A percentile compares a stretch with the other conserved stretches of the same genome.
phyloP scores from a whole-genome alignment of 345 rosid species.

The Linum tenue region DNA sequence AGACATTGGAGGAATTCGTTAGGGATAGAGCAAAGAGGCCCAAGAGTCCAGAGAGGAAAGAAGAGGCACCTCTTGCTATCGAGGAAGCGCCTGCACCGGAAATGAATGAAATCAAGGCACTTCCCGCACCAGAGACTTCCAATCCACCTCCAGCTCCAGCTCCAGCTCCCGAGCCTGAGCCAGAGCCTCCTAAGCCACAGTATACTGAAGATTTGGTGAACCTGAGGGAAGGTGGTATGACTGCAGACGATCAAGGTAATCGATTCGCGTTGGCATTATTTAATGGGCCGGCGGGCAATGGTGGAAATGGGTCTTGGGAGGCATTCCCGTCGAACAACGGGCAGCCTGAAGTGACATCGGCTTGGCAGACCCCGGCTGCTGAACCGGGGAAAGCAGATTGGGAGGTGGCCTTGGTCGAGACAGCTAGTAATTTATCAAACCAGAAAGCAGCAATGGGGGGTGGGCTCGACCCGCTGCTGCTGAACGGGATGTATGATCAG shows the following conservation, averaged over 20 bases:
- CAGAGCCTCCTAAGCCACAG: conserved; percentile 31
- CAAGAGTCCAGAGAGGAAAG: conserved; percentile 64
- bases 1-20: conserved; percentile 72
- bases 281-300: conserved; percentile 38
- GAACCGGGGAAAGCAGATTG: conserved; percentile 77
- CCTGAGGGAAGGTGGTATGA: conserved; percentile 56
- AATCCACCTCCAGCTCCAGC: conserved; percentile 42
- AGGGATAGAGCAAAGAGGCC: conserved; percentile 66
- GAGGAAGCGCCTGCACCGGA: conserved; percentile 36
- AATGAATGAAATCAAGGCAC: conserved; percentile 68
- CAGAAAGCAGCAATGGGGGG: conserved; percentile 78
- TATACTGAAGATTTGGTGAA: conserved; percentile 64
- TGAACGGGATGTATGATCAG: conserved; percentile 88
- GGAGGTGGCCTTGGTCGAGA: conserved; percentile 84
- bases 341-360: conserved; percentile 54
- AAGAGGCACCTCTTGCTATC: conserved; percentile 35
- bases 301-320: conserved; percentile 65
- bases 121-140: conserved; percentile 63
- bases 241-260: conserved; percentile 72
- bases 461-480: conserved; percentile 70
- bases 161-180: conserved; percentile 34
- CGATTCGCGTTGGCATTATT: conserved; percentile 75
- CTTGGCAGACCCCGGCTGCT: conserved; percentile 85
- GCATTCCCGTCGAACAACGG: conserved; percentile 56
- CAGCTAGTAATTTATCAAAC: conserved; percentile 61